Evolutionary conservation across 441 rosid genomes (phyloP).

Genomic region (Arabidopsis hybrid): DNA sequence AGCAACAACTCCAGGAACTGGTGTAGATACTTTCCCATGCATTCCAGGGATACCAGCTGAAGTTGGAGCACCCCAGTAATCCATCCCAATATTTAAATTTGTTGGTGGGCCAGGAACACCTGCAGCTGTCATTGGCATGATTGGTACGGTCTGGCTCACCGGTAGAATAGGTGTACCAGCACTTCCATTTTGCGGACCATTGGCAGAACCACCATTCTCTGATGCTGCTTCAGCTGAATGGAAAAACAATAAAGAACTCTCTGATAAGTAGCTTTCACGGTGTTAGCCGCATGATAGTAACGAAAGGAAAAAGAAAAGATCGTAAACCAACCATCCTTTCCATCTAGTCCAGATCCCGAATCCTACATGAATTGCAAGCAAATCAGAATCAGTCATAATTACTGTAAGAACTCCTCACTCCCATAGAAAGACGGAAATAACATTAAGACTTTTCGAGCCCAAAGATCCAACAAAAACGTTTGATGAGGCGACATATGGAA

Average conservation of each 20-base stretch:
- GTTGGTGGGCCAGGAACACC: slow-evolving; percentile 83
- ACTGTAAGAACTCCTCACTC: neutral
- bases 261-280: slow-evolving; percentile 31
- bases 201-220: slow-evolving; percentile 71
- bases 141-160: slow-evolving; percentile 55
- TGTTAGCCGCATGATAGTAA: slow-evolving; percentile 24
- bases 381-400: slow-evolving; percentile 10
- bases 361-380: slow-evolving; percentile 59
- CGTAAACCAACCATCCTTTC: slow-evolving; percentile 65
- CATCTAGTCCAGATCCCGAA: slow-evolving; percentile 79
- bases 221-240: slow-evolving; percentile 59
- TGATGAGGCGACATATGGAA: neutral
- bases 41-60: slow-evolving; percentile 66
- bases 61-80: slow-evolving; percentile 83
- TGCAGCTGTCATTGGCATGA: slow-evolving; percentile 63
- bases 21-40: slow-evolving; percentile 73
- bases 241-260: slow-evolving; percentile 17
- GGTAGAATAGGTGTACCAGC: slow-evolving; percentile 55
- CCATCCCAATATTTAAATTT: slow-evolving; percentile 96
- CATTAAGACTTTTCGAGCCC: neutral
- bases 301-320: neutral
- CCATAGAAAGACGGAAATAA: neutral
- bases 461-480: neutral
- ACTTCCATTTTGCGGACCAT: slow-evolving; percentile 70
- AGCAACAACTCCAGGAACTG: slow-evolving; percentile 68